These are phyloP conservation scores for Monilinia fructicola DNA, from an alignment of 2,329 filamentous ascomycete species.

Conservation along the genomic window DNA sequence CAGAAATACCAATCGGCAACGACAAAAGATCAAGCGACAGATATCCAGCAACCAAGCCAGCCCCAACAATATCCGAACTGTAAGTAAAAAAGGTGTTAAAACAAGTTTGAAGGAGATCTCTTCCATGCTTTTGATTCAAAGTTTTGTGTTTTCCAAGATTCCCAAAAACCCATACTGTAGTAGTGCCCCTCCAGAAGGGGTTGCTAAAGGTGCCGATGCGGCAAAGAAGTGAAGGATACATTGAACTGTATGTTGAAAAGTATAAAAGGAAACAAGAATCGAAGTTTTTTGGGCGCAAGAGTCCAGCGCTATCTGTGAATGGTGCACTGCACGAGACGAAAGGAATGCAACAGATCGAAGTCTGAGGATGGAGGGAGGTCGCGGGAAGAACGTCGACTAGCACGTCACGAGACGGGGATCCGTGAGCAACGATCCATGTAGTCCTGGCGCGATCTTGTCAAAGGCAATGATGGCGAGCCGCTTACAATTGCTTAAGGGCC, in stretches of 20 bases:
- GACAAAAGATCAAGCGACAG: neutral
- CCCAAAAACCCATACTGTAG: neutral
- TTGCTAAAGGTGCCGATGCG: neutral
- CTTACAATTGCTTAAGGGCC: slow-evolving; percentile 25
- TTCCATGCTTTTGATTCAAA: neutral
- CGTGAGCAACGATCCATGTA: neutral
- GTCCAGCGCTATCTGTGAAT: slow-evolving; percentile 9
- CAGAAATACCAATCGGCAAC: neutral
- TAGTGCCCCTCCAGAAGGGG: neutral
- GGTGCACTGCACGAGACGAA: neutral
- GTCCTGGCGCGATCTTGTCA: neutral
- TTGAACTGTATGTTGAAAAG: neutral
- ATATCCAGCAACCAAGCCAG: neutral
- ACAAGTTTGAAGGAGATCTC: neutral
- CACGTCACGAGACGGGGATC: neutral
- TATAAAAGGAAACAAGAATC: neutral
- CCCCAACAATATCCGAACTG: neutral
- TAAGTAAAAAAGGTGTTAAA: neutral
- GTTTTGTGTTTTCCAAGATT: neutral
- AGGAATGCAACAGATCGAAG: neutral
- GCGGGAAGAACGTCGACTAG: neutral
- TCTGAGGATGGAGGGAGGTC: neutral
- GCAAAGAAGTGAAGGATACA: neutral
- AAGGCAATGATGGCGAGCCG: neutral
- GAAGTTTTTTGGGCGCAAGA: neutral